Base-by-base conservation (phyloP, 2,329 filamentous ascomycete genomes). In the Fusarium oligoseptatum region DNA sequence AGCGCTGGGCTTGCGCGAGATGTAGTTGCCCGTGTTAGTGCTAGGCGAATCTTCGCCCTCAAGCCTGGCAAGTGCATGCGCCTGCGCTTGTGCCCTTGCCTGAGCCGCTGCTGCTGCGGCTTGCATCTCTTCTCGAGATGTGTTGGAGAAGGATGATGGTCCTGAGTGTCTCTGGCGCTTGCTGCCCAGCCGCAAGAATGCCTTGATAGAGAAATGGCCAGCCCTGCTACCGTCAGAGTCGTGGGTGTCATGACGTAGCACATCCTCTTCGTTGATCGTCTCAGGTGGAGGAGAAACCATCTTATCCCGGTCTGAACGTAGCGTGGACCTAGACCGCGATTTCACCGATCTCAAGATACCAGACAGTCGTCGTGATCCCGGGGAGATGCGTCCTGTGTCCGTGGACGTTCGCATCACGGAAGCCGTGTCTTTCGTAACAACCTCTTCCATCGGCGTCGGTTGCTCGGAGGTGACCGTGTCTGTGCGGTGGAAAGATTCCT, bases 111-210 rank as follows among this genome's bases (percentile, higher is more conserved):
- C 76, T 12, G 78, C 77, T 9, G 77, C 81, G 14, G 82, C 83
- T 57, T 86, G 84, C 87, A 98, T 96, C 17, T 95, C 97, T 79
- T 98, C 95, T 73, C 95, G 90, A 2, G 95, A 98, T 0, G 95
- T 94, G 79, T 98, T 98, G 6, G 95, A 95, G 80, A 97, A 97
- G n/a, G 95, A 95, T 0, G 94, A 93, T 4, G 93, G 88, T 80
- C 87, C 72, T 80, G 88, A 83, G 80, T 85, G 80, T 82, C 90
- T 83, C 84, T 89, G 86, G 82, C 86, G 87, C 87, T 89, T 86
- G 84, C 86, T 88, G 32, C 90, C 90, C 82, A 93, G 93, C 77
- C 90, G 91, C 83, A 98, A 94, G 39, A 98, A 89, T 0, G 93
- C 92, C 5, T 91, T 90, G 87, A 95, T 93, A 1, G 92, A 88